phyloP scores from a whole-genome alignment of 441 rosid genomes.

The Populus hybrid region DNA sequence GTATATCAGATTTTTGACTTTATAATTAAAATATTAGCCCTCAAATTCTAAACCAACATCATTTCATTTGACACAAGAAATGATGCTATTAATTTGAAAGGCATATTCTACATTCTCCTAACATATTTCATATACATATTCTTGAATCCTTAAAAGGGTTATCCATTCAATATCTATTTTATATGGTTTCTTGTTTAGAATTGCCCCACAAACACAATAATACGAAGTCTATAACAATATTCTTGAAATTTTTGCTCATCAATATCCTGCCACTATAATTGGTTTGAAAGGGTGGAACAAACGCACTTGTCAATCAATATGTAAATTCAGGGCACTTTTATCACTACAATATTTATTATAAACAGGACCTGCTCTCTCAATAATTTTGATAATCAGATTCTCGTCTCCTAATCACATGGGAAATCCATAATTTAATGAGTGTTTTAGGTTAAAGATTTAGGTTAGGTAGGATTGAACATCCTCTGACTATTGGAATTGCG shows the following conservation, averaged over 20 bases:
- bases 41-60: background rate
- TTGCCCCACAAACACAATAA: background rate
- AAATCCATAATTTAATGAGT: constrained; percentile 5
- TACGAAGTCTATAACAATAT: background rate
- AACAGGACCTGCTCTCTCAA: constrained; percentile 11
- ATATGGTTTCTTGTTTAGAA: background rate
- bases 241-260: background rate
- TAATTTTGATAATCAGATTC: constrained; percentile 20
- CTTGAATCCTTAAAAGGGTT: background rate
- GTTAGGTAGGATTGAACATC: constrained; percentile 47
- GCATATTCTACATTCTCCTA: background rate
- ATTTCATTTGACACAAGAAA: background rate
- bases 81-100: background rate
- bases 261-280: background rate
- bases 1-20: constrained; percentile 10
- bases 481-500: constrained; percentile 16
- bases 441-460: constrained; percentile 19
- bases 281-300: background rate
- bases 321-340: background rate
- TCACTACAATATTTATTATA: background rate
- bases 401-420: constrained; percentile 29
- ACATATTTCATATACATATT: background rate
- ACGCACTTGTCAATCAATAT: background rate
- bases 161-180: background rate
- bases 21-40: background rate